phyloP scores from a whole-genome alignment of 257 asterid genomes.

The Capsicum baccatum region DNA sequence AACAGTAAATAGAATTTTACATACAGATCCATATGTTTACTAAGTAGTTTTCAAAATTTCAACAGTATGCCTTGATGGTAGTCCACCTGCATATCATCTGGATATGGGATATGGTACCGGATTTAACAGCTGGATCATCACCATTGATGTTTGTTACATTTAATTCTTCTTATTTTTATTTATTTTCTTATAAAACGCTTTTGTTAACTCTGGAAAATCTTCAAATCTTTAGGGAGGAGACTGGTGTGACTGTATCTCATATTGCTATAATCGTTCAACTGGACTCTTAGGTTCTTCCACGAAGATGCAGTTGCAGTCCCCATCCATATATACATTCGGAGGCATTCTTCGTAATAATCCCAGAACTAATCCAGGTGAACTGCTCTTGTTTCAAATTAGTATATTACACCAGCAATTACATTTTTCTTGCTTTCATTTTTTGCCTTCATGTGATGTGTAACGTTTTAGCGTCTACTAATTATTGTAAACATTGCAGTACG shows the following conservation, averaged over 20 bases:
- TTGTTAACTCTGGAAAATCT: background rate
- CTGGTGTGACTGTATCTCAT: slow-evolving; percentile 71
- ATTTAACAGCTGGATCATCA: background rate
- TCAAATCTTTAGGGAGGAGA: slow-evolving; percentile 29
- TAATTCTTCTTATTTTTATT: background rate
- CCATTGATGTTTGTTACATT: background rate
- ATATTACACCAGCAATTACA: too few species aligned
- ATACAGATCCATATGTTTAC: too few species aligned
- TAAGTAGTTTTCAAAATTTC: too few species aligned
- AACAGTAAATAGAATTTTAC: background rate
- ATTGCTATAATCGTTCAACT: slow-evolving; percentile 51
- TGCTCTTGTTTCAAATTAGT: background rate
- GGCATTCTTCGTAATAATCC: slow-evolving; percentile 69
- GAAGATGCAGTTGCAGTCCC: slow-evolving; percentile 49
- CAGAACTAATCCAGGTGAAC: slow-evolving; percentile 68
- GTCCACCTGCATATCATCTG: background rate
- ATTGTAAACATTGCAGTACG: too few species aligned
- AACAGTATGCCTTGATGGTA: background rate
- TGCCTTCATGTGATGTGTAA: too few species aligned
- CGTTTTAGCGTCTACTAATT: too few species aligned
- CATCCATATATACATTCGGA: slow-evolving; percentile 35
- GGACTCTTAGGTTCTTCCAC: slow-evolving; percentile 66
- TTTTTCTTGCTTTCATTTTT: too few species aligned
- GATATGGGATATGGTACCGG: background rate
- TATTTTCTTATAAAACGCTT: background rate